Evolutionary conservation across 352 stramenopile genomes (phyloP), one percentile per base, ranked within the genome.

Genomic region (Phytophthora sansomeana): DNA sequence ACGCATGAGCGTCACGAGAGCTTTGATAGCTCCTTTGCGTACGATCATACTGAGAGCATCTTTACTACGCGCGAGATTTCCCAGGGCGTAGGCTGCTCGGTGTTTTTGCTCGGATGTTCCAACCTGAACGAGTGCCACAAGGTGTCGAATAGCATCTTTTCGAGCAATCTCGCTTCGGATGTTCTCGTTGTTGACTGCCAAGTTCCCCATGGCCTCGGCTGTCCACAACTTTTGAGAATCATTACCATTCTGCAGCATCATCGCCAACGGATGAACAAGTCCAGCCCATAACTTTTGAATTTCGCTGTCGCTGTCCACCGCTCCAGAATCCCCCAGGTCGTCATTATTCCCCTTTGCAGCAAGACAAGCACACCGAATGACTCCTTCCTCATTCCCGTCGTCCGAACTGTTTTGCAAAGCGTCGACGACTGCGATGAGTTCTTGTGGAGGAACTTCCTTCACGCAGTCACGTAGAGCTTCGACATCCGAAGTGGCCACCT

Each of bases 61-160:
- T 9, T 51, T 59, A n/a, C 53, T 39, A 3, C 29, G n/a, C 3
- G 63, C 48, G 19, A 71, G 19, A 49, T 26, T 46, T 28, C 33
- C 19, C 26, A 71, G 32, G 4, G 48, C 56, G 9, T 62, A 60
- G 0, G 55, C 50, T 1, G 63, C 33, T 24, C 36, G 44, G 21
- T 57, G 29, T 26, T 69, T 69, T 36, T 69, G 61, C 9, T 55
- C 36, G 13, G 39, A 19, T 5, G 39, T 46, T 9, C 39, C 39
- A 60, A 71, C 21, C 67, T 71, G 65, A 63, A 68, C 52, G 55
- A 42, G 36, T 39, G 50, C 21, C n/a, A n/a, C 21, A 1, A 58
- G 35, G 10, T 28, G 21, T 33, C 24, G 6, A 28, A 39, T 8
- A 11, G 35, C 35, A 17, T 58, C 24, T 13, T 36, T 19, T 17